A percentile compares a stretch with the other conserved stretches of the same genome.
Conservation (phyloP, 2,329 filamentous ascomycete species). For the Nemania diffusa region DNA sequence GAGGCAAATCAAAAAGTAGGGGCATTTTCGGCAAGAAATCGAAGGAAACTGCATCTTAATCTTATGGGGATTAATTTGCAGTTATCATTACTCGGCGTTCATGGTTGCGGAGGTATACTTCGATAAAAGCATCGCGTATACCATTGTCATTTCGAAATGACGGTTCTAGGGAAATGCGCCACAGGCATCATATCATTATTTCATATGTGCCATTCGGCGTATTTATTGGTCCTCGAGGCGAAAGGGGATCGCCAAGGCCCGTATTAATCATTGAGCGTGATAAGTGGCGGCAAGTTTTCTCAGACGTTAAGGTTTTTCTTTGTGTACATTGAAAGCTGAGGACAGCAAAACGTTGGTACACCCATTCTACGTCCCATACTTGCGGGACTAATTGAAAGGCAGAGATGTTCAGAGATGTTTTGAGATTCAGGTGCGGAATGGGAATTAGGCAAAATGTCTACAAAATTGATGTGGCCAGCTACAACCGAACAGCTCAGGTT, state of each 20-base stretch:
- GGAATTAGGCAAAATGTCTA: conserved; percentile 2
- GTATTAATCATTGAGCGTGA: conserved; percentile 14
- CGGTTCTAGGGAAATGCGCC: conserved; percentile 13
- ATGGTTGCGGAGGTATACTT: conserved; percentile 31
- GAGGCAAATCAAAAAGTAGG: conserved; percentile 80
- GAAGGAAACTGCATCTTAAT: conserved; percentile 36
- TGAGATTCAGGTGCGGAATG: background rate
- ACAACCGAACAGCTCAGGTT: conserved; percentile 4
- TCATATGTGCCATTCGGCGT: conserved; percentile 24
- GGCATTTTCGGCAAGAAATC: conserved; percentile 75
- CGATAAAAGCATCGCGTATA: conserved; percentile 35
- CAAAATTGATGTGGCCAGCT: conserved; percentile 8
- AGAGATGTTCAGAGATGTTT: conserved; percentile 20
- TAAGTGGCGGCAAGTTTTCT: conserved; percentile 4
- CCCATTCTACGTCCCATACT: conserved; percentile 13
- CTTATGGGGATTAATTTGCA: conserved; percentile 14
- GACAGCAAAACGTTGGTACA: background rate
- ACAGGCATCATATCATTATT: conserved; percentile 23
- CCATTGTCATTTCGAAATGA: conserved; percentile 29
- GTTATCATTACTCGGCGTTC: conserved; percentile 34
- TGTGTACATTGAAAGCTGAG: conserved; percentile 25
- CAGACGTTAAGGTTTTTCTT: conserved; percentile 15
- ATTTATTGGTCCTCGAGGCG: conserved; percentile 9
- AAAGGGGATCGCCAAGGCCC: conserved; percentile 15
- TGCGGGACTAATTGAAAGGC: conserved; percentile 15